Percentiles rank a stretch among this genome's conserved stretches.
Evolutionary conservation across 768 basidiomycete genomes (phyloP).

Genomic region (Cubamyces sp.): DNA sequence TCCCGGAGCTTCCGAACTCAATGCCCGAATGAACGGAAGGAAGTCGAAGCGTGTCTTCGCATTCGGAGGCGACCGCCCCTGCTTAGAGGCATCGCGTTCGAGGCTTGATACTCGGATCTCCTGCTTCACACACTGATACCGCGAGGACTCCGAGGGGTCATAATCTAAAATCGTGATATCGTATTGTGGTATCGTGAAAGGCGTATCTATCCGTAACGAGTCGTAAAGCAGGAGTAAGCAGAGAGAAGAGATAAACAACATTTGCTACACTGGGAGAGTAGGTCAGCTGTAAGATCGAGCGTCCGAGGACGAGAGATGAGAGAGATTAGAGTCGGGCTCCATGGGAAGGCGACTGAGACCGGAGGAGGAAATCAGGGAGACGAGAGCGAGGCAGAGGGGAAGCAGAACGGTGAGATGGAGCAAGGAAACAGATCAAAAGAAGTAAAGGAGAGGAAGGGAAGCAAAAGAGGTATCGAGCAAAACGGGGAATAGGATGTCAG

Average conservation of each 20-base stretch:
- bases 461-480: constrained; percentile 34
- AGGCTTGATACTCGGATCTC: background rate
- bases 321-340: constrained; percentile 21
- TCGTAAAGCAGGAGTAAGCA: constrained; percentile 17
- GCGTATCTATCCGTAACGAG: constrained; percentile 25
- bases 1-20: no score
- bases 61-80: no score
- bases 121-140: background rate
- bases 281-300: constrained; percentile 26
- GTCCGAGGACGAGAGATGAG: constrained; percentile 16
- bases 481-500: constrained; percentile 19
- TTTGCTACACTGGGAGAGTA: constrained; percentile 25
- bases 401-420: constrained; percentile 9
- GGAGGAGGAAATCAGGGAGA: constrained; percentile 30
- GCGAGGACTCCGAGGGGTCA: background rate
- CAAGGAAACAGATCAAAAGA: constrained; percentile 16
- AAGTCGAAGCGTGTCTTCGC: no score
- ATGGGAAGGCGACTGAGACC: constrained; percentile 2
- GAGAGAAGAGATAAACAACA: constrained; percentile 22
- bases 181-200: constrained; percentile 23
- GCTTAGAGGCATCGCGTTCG: background rate
- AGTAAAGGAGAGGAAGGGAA: constrained; percentile 27
- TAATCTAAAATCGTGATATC: constrained; percentile 23
- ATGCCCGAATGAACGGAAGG: no score
- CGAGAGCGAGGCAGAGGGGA: constrained; percentile 33